These are phyloP conservation scores for Biscogniauxia mediterranea DNA, from an alignment of 2,329 filamentous ascomycete species.

Conservation along the genomic window DNA sequence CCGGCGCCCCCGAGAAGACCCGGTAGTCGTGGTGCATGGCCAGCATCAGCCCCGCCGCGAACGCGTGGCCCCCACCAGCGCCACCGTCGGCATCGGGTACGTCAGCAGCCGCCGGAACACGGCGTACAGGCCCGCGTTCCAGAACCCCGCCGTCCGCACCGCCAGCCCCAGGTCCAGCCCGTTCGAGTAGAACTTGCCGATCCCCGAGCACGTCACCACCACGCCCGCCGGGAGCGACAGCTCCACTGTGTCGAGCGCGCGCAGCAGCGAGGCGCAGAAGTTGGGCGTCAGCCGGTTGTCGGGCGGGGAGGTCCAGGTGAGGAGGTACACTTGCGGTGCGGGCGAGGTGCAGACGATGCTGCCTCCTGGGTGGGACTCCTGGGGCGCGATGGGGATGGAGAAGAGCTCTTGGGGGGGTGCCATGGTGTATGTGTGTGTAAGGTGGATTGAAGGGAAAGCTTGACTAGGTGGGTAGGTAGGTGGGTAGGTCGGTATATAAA, in stretches of 20 bases:
- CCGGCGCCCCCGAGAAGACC: conserved; percentile 58
- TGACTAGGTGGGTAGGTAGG: too few species aligned
- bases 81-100: conserved; percentile 80
- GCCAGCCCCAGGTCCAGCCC: conserved; percentile 75
- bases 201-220: conserved; percentile 71
- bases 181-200: conserved; percentile 80
- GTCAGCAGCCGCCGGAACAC: conserved; percentile 65
- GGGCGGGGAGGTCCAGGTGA: conserved; percentile 67
- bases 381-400: conserved; percentile 54
- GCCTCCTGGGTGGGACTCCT: conserved; percentile 49
- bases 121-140: conserved; percentile 57
- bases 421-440: conserved; percentile 23
- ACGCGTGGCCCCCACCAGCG: conserved; percentile 80
- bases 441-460: too few species aligned
- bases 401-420: conserved; percentile 46
- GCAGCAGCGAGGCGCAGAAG: conserved; percentile 65
- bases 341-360: conserved; percentile 63
- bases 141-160: conserved; percentile 58
- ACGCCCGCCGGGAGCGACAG: conserved; percentile 67
- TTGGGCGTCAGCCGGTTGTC: conserved; percentile 74
- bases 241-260: conserved; percentile 74
- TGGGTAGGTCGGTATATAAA: too few species aligned
- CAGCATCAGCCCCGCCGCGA: conserved; percentile 79
- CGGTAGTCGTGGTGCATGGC: conserved; percentile 83
- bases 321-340: conserved; percentile 62